Base-by-base conservation (phyloP, 305 asterid genomes). In the Fraxinus floribunda region DNA sequence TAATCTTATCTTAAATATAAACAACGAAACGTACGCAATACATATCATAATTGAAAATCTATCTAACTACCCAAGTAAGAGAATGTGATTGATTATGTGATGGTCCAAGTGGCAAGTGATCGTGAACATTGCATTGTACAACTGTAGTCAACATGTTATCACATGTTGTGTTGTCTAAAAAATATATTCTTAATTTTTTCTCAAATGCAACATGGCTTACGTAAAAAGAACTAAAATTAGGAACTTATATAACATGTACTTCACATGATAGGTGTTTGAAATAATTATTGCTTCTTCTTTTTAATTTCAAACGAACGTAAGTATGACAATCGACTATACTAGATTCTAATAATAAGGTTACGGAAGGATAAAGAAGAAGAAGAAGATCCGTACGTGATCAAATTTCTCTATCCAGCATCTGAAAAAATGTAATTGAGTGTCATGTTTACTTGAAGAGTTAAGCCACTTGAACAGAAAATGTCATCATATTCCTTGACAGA, bases 81-180 rank as follows among this genome's bases (percentile, higher is more conserved):
- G 7, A n/a, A n/a, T 57, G 66, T 39, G 1, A 39, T 44, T 11
- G 55, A 44, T n/a, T 13, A 46, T 13, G 57, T 3, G 2, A 49
- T 64, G 39, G 20, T 76, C 71, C 36, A 41, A 32, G 64, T 39
- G 46, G 39, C 39, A 35, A 35, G 39, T 35, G 39, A 81, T 24
- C 60, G 77, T 64, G 81, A 46, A 9, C 70, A 22, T 18, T 16
- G 22, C 44, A 26, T 26, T 36, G 16, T 73, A 70, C 74, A 52
- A 55, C 79, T 74, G 35, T 71, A 2, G 78, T 71, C 75, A 73
- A 26, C 34, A 38, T 75, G 71, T 30, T 35, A 68, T 71, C 74
- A 82, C 81, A 34, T 82, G 85, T 10, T 75, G 49, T 74, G 84
- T 16, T 74, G 32, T n/a, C 73, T 18, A n/a, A 62, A 36, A 11